Base-by-base conservation (phyloP, 2,329 filamentous ascomycete species). In the Aspergillus fructus region DNA sequence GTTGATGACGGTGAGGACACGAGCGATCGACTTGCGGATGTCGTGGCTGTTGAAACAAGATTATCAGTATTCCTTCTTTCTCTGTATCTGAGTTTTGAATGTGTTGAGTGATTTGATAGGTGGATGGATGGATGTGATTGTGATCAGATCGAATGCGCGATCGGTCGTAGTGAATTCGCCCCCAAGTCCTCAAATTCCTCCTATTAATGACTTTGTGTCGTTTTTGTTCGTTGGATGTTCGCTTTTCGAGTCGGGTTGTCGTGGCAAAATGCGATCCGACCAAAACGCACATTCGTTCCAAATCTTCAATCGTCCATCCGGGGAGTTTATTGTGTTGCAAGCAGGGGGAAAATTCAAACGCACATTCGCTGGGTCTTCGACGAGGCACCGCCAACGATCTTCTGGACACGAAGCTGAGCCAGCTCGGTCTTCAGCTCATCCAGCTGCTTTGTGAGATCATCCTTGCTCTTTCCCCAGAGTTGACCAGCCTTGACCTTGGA, bases 391-490 rank as follows among this genome's bases (percentile, higher is more conserved):
- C 86, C 86, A 70, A 92, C 85, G 78, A 99, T 93, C 89, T 99
- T 97, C 85, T 97, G 93, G 78, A 96, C 96, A 79, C 94, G 90
- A 76, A 99, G 87, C 84, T 93, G 89, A 77, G 91, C 90, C 71
- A 99, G 88, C 85, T 99, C 96, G 67, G 89, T 87, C 90, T 97
- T 96, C 78, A 96, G 85, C 82, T 96, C 92, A 73, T 87, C 88
- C 76, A 97, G 88, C 82, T 96, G 92, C 87, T 94, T 96, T 78
- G 87, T 86, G 81, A 99, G 86, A 75, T 99, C 96, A 77, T 96
- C 91, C 89, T 97, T 97, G 89, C 86, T 93, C 91, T 99, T 99
- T 84, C 87, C 88, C 94, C 94, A 97, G 81, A 99, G 91, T 83
- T 90, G 86, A 83, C 86, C 87, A 80, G 93, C 88, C 90, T 97